Evolutionary conservation across 1,284 basidiomycete genomes (phyloP), one percentile per base, ranked within the genome.

Genomic region (Macrocystidia cucumis): DNA sequence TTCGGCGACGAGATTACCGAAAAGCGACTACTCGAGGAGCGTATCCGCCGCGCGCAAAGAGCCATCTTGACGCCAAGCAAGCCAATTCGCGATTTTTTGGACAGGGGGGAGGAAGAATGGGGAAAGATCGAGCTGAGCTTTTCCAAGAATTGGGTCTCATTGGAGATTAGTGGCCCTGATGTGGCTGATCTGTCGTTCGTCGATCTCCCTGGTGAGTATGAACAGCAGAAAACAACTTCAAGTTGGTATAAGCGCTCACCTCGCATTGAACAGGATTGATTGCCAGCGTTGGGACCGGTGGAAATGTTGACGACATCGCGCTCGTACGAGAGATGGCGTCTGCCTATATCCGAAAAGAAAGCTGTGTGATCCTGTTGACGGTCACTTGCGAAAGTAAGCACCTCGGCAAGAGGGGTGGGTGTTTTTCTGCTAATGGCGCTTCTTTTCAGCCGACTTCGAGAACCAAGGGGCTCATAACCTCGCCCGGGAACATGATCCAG

Each of bases 121-220:
- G 41, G 26, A 3, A 23, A 17, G 6, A 25, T 43, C 2, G 62
- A 74, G 36, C 38, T 74, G 0, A 67, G 64, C 0, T 87, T 86
- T 48, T 83, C 82, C 0, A 66, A 53, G 2, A 79, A 82, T 43
- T 71, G 63, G 22, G 70, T 87, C 13, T 78, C 72, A 0, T 47
- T 88, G 11, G 68, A 82, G 35, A 78, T 89, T 34, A 70, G 67
- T 23, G 84, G 84, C 0, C 65, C 68, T 0, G 73, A 77, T 11
- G 65, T 89, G 0, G 72, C 76, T 0, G 82, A 89, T 42, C 62
- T 89, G 0, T 80, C 82, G 0, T 87, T 89, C 33, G 65, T 62
- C 39, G 82, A 84, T 51, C 56, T 84, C 1, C 81, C 81, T n/a
- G 77, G 80, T 79, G 40, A 13, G 55, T 20, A 54, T 59, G 7